Evolutionary conservation across 192 early-diverging fungal species (phyloP), one percentile per base, ranked within the genome.

Genomic region (Umbelopsis sp.): DNA sequence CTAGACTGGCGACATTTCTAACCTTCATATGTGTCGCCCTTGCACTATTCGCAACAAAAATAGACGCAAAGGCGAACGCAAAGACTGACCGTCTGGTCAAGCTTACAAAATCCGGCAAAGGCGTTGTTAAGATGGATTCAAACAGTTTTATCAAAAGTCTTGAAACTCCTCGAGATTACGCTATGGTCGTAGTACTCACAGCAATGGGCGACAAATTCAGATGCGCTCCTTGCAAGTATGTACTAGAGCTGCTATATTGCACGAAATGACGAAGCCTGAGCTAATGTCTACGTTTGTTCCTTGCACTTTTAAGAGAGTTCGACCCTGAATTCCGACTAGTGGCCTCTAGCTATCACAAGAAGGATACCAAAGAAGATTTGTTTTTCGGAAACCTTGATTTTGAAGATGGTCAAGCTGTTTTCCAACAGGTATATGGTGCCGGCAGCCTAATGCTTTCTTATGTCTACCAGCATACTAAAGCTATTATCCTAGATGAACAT

Each of bases 151-250:
- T 81, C 5, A 72, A 88, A 18, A 76, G 82, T 21, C 83, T 87
- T 9, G 81, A 87, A 41, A 80, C 71, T 52, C 91, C 90, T 13
- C 69, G 93, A 11, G 88, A 92, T 78, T 94, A 89, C 73, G 86
- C 88, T 21, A 49, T 91, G 30, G 81, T 89, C 51, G 78, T 90
- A 16, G 70, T 91, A 22, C 75, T 94, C 33, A 93, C 93, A 27
- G 90, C 93, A 8, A 66, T 88, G 15, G 81, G 81, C 11, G 70
- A 81, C 3, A 81, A 86, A 65, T 85, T 89, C 74, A 74, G 86
- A 22, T 94, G 93, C 71, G 68, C 65, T n/a, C 91, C 91, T 21
- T 94, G 93, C 86, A 85, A 78, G 93, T 91, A 85, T 68, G 69
- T 61, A 48, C 2, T 41, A 50, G 1, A 10, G 65, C n/a, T 44